A percentile compares a stretch with the other conserved stretches of the same genome.
phyloP scores from a whole-genome alignment of 805 yeast species.

The Alloascoidea hylecoeti region DNA sequence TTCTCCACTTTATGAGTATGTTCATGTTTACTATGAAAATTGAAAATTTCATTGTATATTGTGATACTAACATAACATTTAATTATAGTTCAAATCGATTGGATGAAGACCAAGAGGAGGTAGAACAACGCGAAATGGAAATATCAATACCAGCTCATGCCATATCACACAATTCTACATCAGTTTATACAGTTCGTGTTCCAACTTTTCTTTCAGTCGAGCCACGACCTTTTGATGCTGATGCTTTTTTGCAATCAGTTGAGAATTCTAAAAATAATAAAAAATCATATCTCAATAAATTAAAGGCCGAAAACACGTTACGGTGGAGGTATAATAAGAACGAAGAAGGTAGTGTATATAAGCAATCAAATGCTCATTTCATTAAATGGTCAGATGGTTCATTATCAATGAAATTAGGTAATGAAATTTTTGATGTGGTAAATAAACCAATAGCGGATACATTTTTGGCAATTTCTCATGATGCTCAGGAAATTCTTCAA shows the following conservation, averaged over 20 bases:
- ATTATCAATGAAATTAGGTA: slow-evolving; percentile 72
- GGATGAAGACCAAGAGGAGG: slow-evolving; percentile 11
- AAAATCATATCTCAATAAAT: slow-evolving; percentile 26
- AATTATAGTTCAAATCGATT: slow-evolving; percentile 4
- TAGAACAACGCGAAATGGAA: slow-evolving; percentile 15
- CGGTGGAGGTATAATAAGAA: slow-evolving; percentile 88
- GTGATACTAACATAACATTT: slow-evolving; percentile 3
- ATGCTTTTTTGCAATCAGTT: slow-evolving; percentile 36
- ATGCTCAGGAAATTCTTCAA: slow-evolving; percentile 56
- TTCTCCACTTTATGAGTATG: background rate
- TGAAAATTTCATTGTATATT: too few species aligned
- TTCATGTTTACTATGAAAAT: slow-evolving; percentile 2
- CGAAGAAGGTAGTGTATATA: slow-evolving; percentile 49
- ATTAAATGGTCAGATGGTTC: slow-evolving; percentile 94
- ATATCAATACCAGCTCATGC: slow-evolving; percentile 18
- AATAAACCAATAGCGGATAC: slow-evolving; percentile 54
- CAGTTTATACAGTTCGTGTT: slow-evolving; percentile 39
- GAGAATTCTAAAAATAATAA: slow-evolving; percentile 21
- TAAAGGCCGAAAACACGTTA: slow-evolving; percentile 70
- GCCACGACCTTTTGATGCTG: slow-evolving; percentile 80
- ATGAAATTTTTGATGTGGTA: slow-evolving; percentile 72
- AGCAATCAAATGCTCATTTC: slow-evolving; percentile 81
- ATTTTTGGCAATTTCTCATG: slow-evolving; percentile 57
- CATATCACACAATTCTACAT: slow-evolving; percentile 11
- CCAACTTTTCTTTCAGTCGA: slow-evolving; percentile 79